Evolutionary conservation across 176 grass and related monocot species (phyloP).

Genomic region (Aegilops bicornis): DNA sequence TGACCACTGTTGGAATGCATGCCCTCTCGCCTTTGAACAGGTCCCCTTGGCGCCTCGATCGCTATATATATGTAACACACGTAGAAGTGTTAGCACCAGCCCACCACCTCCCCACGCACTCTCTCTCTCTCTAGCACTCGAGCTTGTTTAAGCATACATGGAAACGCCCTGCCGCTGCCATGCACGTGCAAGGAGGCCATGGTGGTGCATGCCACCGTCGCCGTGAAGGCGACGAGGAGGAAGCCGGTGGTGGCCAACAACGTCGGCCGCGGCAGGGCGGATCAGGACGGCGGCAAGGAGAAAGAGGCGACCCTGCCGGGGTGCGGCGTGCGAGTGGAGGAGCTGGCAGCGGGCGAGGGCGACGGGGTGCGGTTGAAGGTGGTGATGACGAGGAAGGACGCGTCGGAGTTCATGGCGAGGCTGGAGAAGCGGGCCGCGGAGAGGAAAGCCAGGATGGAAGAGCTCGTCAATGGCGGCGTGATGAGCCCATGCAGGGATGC

Average conservation of each 20-base stretch:
- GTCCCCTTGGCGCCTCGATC: neutral
- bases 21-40: neutral
- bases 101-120: neutral
- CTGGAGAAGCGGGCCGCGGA: constrained; percentile 2
- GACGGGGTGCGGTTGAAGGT: constrained; percentile 39
- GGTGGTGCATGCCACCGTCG: neutral
- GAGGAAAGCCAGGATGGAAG: neutral
- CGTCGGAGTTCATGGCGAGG: constrained; percentile 40
- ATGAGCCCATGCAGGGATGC: constrained; percentile 27
- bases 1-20: neutral
- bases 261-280: neutral
- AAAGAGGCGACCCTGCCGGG: neutral
- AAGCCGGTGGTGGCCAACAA: neutral
- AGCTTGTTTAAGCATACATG: neutral
- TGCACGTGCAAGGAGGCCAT: neutral
- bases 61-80: neutral
- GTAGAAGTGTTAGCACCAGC: neutral
- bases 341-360: constrained; percentile 13
- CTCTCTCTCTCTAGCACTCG: too few relatives aligned
- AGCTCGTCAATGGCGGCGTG: neutral
- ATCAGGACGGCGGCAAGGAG: neutral
- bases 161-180: constrained; percentile 34
- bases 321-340: neutral
- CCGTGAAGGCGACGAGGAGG: neutral
- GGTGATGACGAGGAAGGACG: constrained; percentile 58